These are phyloP conservation scores for Clonostachys chloroleuca DNA, from an alignment of 2,329 filamentous ascomycete species.

Conservation along the genomic window DNA sequence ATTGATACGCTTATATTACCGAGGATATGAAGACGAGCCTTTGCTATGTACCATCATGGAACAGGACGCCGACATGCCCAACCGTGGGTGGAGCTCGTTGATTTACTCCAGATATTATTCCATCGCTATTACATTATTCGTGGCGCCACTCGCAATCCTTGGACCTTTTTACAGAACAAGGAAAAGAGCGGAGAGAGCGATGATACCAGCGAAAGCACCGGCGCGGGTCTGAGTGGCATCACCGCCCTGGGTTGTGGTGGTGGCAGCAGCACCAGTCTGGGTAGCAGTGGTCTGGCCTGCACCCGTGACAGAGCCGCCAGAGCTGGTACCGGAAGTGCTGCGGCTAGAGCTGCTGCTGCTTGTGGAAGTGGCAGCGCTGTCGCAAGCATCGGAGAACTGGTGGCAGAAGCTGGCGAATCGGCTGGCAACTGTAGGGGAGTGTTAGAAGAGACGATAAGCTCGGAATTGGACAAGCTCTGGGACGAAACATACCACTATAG, in stretches of 20 bases:
- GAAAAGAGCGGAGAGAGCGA: slow-evolving; percentile 11
- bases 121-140: no score
- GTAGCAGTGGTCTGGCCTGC: background rate
- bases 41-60: no score
- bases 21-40: background rate
- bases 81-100: no score
- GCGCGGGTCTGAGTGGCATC: slow-evolving; percentile 4
- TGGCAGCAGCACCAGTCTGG: background rate
- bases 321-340: slow-evolving; percentile 4
- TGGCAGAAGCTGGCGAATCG: slow-evolving; percentile 21
- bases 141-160: no score
- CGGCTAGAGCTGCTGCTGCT: background rate
- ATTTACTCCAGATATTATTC: no score
- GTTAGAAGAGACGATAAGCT: background rate
- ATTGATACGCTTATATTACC: background rate
- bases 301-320: slow-evolving; percentile 9
- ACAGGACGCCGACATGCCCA: no score
- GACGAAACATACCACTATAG: background rate
- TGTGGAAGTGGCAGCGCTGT: slow-evolving; percentile 12
- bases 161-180: slow-evolving; percentile 11
- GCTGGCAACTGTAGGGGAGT: slow-evolving; percentile 13
- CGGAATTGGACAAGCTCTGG: no score
- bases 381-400: slow-evolving; percentile 18
- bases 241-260: background rate
- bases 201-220: slow-evolving; percentile 12